phyloP scores from a whole-genome alignment of 208 protist genomes.

The Phytomonas francai region DNA sequence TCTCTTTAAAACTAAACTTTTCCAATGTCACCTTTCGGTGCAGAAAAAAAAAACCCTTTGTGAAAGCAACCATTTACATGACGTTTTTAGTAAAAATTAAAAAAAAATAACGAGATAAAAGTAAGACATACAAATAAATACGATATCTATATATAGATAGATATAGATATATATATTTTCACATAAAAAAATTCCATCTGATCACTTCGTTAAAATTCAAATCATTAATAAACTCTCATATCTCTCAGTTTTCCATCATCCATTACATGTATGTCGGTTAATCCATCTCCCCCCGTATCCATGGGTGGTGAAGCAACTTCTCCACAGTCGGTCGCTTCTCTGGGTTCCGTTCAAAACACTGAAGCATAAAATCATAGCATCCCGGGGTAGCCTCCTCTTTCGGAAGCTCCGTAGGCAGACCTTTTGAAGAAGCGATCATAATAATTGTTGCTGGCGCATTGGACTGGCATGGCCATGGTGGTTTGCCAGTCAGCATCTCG shows the following conservation, averaged over 20 bases:
- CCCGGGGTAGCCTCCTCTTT: constrained; percentile 69
- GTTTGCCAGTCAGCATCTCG: constrained; percentile 90
- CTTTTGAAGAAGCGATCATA: constrained; percentile 75
- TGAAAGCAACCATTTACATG: not conserved
- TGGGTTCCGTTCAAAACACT: constrained; percentile 75
- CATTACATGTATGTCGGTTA: constrained; percentile 14
- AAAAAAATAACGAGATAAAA: constrained; percentile 7
- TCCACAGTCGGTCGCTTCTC: constrained; percentile 75
- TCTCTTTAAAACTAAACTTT: not conserved
- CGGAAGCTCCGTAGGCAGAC: constrained; percentile 75
- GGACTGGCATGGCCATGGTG: constrained; percentile 76
- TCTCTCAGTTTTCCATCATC: not conserved
- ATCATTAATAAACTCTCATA: not conserved
- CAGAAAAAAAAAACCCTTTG: constrained; percentile 1
- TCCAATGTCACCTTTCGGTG: not conserved
- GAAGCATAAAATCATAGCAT: constrained; percentile 76
- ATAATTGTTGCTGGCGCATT: constrained; percentile 82
- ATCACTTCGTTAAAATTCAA: not conserved
- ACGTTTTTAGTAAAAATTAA: not conserved
- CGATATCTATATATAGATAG: not conserved
- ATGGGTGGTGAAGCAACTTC: constrained; percentile 81
- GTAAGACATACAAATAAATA: constrained; percentile 1
- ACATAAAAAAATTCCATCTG: not conserved
- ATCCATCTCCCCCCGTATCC: constrained; percentile 65
- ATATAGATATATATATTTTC: constrained; percentile 3